Evolutionary conservation across 2,329 filamentous ascomycete species (phyloP), one percentile per base, ranked within the genome.

Genomic region (Aspergillus candidus): DNA sequence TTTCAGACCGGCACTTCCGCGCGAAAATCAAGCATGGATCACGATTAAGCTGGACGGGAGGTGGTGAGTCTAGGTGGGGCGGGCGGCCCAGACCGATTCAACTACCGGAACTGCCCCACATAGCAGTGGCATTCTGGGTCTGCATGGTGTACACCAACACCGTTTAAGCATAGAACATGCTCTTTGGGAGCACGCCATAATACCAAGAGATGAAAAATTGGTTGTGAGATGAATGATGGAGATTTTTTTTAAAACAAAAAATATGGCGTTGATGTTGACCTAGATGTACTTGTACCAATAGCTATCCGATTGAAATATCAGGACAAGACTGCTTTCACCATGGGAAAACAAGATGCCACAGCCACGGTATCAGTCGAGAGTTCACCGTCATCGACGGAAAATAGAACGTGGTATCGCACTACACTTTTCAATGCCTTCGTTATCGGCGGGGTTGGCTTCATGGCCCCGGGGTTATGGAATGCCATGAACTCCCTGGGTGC

Each of bases 401-500:
- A 51, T 14, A 48, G 51, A 22, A 31, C 46, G 34, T 78, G 75
- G 75, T 74, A 77, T 49, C 72, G 68, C 40, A 69, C 68, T 2
- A 76, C 73, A 0, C 65, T 78, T 1, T 77, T 76, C 65, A 76
- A 78, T 53, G 74, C 74, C 32, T 72, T 71, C 38, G 64, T 78
- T 12, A 76, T 77, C 36, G 75, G 76, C 11, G 67, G 64, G 11
- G 74, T 77, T 0, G 76, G 73, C 1, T 78, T 77, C 51, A 62
- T 75, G 18, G 61, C 61, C 5, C 61, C 61, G 0, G 61, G 61
- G 0, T 57, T 79, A 3, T 79, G 76, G 75, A 78, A 76, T 54
- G 76, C 76, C 1, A 76, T 78, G 72, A 77, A 74, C 48, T 63
- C 68, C 1, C 60, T 76, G 4, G 75, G 76, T 12, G 76, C 75